Evolutionary conservation across 192 early-diverging fungal genomes (phyloP).

Genomic region (Phlyctochytrium bullatum): DNA sequence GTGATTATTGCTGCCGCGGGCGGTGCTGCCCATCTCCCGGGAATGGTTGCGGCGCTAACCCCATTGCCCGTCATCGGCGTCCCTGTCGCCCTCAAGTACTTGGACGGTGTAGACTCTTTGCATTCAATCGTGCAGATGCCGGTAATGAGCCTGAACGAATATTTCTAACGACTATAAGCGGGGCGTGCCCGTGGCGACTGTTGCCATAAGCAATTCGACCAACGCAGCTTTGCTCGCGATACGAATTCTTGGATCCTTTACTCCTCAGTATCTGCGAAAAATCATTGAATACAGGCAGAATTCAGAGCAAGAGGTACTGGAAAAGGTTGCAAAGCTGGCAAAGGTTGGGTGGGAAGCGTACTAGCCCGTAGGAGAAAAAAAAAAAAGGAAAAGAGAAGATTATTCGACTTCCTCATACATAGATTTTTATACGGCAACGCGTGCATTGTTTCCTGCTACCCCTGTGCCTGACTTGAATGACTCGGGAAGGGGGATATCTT

Average conservation of each 20-base stretch:
- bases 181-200: slow-evolving; percentile 97
- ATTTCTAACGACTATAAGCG: slow-evolving; percentile 62
- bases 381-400: too few species aligned
- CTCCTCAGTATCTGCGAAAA: slow-evolving; percentile 70
- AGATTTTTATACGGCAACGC: too few species aligned
- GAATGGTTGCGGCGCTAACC: slow-evolving; percentile 98
- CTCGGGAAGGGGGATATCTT: too few species aligned
- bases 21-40: slow-evolving; percentile 97
- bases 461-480: too few species aligned
- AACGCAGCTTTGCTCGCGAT: slow-evolving; percentile 95
- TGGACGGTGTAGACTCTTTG: slow-evolving; percentile 97
- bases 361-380: too few species aligned
- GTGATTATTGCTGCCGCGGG: slow-evolving; percentile 98
- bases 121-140: slow-evolving; percentile 99
- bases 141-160: slow-evolving; percentile 31
- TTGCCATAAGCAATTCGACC: slow-evolving; percentile 97
- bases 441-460: too few species aligned
- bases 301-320: slow-evolving; percentile 84
- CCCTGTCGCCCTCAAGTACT: slow-evolving; percentile 85
- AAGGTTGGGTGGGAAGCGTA: slow-evolving; percentile 83
- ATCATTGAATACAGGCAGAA: slow-evolving; percentile 76
- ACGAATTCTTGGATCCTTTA: slow-evolving; percentile 80
- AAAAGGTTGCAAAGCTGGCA: slow-evolving; percentile 81
- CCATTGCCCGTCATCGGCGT: slow-evolving; percentile 98
- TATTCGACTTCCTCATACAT: too few species aligned